Conservation (phyloP, 1,284 basidiomycete genomes). For the Ganoderma meredithae region DNA sequence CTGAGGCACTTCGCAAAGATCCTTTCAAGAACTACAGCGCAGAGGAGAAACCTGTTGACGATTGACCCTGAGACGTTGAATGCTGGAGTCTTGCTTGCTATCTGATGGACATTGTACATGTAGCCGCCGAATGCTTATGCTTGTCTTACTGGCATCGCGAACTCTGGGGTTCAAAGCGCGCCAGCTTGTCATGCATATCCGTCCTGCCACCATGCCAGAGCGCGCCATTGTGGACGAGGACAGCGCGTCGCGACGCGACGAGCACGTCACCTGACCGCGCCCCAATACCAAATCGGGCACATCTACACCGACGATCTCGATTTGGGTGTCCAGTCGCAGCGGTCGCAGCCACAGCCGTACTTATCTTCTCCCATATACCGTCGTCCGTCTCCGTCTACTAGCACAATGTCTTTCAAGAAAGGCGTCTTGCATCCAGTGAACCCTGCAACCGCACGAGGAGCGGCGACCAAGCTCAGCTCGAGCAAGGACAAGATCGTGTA, state of each 20-base stretch:
- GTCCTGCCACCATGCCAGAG: not conserved
- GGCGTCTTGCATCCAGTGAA: constrained; percentile 74
- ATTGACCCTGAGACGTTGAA: constrained; percentile 15
- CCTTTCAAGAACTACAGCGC: constrained; percentile 76
- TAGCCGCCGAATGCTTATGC: not conserved
- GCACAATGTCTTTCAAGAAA: constrained; percentile 64
- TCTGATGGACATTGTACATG: constrained; percentile 13
- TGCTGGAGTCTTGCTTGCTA: constrained; percentile 3
- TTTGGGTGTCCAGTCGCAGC: constrained; percentile 8
- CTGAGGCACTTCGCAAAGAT: constrained; percentile 77
- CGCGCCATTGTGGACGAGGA: not conserved
- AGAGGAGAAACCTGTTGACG: constrained; percentile 36
- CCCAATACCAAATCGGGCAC: constrained; percentile 31
- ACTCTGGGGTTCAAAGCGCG: not conserved
- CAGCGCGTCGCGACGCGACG: constrained; percentile 27
- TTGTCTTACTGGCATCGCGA: not conserved
- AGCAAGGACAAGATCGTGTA: constrained; percentile 89
- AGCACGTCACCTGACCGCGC: constrained; percentile 33
- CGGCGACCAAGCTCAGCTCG: constrained; percentile 84
- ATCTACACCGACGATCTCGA: constrained; percentile 30
- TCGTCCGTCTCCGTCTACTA: not conserved
- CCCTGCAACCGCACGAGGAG: constrained; percentile 77
- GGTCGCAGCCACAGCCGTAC: constrained; percentile 6
- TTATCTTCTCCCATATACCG: constrained; percentile 1
- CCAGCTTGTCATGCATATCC: too few relatives aligned